Evolutionary conservation across 2,329 filamentous ascomycete species (phyloP).

Genomic region (Penicillium sp.): DNA sequence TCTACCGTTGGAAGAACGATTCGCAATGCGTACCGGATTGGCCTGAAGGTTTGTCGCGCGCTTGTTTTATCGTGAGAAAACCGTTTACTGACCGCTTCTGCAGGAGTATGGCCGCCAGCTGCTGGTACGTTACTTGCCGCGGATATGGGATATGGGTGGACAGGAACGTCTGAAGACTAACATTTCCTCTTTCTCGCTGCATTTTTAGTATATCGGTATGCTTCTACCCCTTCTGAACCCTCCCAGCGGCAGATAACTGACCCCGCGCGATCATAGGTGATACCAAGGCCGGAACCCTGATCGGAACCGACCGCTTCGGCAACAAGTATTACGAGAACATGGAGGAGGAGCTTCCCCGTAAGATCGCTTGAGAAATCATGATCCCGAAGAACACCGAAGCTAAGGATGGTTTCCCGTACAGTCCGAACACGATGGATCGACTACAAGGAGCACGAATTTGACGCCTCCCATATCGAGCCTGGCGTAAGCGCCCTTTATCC

Average conservation of each 20-base stretch:
- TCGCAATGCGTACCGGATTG: constrained; percentile 79
- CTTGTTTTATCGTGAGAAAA: constrained; percentile 3
- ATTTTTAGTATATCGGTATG: constrained; percentile 42
- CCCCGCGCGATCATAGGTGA: constrained; percentile 59
- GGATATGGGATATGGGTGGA: constrained; percentile 7
- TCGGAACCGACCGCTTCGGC: constrained; percentile 82
- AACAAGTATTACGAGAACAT: constrained; percentile 98
- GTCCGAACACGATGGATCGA: constrained; percentile 97
- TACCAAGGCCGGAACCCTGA: constrained; percentile 84
- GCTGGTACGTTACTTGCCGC: constrained; percentile 58
- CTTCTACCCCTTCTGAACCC: background rate
- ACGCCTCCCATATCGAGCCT: constrained; percentile 70
- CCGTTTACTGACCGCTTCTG: constrained; percentile 37
- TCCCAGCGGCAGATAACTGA: constrained; percentile 18
- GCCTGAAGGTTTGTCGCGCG: constrained; percentile 63
- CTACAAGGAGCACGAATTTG: constrained; percentile 67
- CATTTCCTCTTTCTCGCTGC: constrained; percentile 6
- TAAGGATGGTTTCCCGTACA: constrained; percentile 35
- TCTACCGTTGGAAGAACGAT: constrained; percentile 85
- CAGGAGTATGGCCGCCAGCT: constrained; percentile 90
- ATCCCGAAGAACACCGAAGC: background rate
- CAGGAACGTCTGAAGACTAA: constrained; percentile 21
- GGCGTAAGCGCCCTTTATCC: constrained; percentile 49
- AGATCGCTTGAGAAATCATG: constrained; percentile 29
- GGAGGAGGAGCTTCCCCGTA: constrained; percentile 82